phyloP scores from a whole-genome alignment of 176 grass and related monocot genomes.

The Oryza meyeriana region DNA sequence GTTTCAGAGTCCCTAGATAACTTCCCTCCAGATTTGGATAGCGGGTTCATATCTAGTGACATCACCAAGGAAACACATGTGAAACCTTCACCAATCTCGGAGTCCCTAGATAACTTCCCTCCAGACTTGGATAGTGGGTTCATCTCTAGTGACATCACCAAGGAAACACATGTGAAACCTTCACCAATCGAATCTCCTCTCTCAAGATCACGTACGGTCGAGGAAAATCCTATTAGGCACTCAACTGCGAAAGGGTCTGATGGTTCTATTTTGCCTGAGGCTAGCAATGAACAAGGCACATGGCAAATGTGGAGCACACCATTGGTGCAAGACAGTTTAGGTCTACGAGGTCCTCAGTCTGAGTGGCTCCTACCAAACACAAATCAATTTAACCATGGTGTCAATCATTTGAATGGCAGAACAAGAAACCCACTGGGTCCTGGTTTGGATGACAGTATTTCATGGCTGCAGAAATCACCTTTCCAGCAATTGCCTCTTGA shows the following conservation, averaged over 20 bases:
- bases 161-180: conserved; percentile 55
- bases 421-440: conserved; percentile 25
- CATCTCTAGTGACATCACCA: conserved; percentile 34
- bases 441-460: conserved; percentile 46
- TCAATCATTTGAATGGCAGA: conserved; percentile 52
- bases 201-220: conserved; percentile 47
- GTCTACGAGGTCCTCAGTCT: conserved; percentile 54
- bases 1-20: conserved; percentile 75
- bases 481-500: conserved; percentile 56
- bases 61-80: conserved; percentile 42
- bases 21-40: conserved; percentile 55
- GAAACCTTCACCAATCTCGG: conserved; percentile 79
- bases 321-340: conserved; percentile 70
- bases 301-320: conserved; percentile 93
- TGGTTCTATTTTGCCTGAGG: conserved; percentile 41
- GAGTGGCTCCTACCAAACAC: conserved; percentile 51
- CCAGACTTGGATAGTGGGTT: conserved; percentile 50
- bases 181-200: conserved; percentile 89
- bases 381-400: conserved; percentile 44
- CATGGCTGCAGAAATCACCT: conserved; percentile 48
- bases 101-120: conserved; percentile 67
- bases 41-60: conserved; percentile 45
- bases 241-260: conserved; percentile 26
- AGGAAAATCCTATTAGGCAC: conserved; percentile 49
- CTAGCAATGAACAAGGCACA: conserved; percentile 57